phyloP scores from a whole-genome alignment of 768 basidiomycete genomes.

The Mycena albidolilacea region DNA sequence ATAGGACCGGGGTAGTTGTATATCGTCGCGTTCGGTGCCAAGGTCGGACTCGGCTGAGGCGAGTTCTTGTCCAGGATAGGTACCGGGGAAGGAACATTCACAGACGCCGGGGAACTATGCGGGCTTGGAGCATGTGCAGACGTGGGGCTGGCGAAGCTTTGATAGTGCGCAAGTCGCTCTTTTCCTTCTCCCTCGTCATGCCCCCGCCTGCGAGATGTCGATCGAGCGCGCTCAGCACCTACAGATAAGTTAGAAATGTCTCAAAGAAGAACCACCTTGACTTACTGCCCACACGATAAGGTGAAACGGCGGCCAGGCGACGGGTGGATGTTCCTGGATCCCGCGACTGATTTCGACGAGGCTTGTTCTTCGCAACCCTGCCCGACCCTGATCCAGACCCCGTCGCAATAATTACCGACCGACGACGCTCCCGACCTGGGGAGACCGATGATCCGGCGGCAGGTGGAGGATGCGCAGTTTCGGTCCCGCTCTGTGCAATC shows the following conservation, averaged over 20 bases:
- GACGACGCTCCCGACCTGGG: constrained; percentile 63
- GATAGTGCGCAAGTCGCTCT: constrained; percentile 65
- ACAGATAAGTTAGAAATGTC: constrained; percentile 23
- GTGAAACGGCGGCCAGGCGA: constrained; percentile 71
- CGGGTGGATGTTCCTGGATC: constrained; percentile 66
- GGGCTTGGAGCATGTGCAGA: constrained; percentile 66
- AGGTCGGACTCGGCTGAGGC: constrained; percentile 70
- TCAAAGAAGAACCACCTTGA: constrained; percentile 22
- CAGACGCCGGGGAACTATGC: constrained; percentile 84
- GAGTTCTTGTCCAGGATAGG: constrained; percentile 61
- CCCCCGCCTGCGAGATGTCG: constrained; percentile 81
- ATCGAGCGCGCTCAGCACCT: constrained; percentile 79
- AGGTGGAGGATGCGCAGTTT: constrained; percentile 41
- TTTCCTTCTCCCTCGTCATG: constrained; percentile 74
- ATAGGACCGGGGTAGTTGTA: constrained; percentile 55
- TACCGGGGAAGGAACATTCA: constrained; percentile 80
- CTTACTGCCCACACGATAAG: constrained; percentile 78
- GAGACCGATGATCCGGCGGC: constrained; percentile 45
- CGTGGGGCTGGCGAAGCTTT: constrained; percentile 70
- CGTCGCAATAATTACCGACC: constrained; percentile 69
- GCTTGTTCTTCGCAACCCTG: constrained; percentile 65
- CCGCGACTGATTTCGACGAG: constrained; percentile 70
- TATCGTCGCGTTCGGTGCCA: constrained; percentile 57
- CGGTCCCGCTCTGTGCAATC: constrained; percentile 58
- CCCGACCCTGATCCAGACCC: constrained; percentile 54